Evolutionary conservation across 1,284 basidiomycete species (phyloP), one percentile per base, ranked within the genome.

Genomic region (Sporisorium exsertum): DNA sequence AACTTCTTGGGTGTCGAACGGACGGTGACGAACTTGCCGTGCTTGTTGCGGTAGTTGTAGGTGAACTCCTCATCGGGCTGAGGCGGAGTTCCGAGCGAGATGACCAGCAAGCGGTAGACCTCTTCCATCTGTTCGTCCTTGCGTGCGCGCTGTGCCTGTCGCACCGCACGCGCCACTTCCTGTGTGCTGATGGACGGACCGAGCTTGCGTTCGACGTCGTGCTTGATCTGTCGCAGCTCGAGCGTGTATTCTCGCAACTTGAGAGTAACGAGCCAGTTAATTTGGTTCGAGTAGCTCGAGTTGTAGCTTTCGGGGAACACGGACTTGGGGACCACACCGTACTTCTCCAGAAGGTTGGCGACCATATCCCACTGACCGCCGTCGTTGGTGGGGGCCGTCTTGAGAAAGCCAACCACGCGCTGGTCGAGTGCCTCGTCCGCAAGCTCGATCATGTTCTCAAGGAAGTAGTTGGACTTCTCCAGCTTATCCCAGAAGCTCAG

Each of bases 401-500:
- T 90, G 56, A 97, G 89, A 87, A 92, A 92, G 52, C 88, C 89
- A 55, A 97, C 88, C 15, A 95, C 88, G 3, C 95, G 90, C 80
- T 93, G 91, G 64, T 97, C 93, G 51, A 96, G 87, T 0, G 92
- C 91, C 62, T 91, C 89, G 77, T 94, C 91, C 0, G 91, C 91
- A 50, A 93, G 89, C 86, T 96, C 89, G 77, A 98, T 93, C 64
- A 92, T 90, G 52, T 91, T 87, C 87, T 98, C 95, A 26, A 98
- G 90, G 86, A 93, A 97, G 87, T 93, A 95, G 88, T 98, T 97
- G 59, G 92, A 89, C 87, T 97, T 97, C 88, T 97, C 95, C 56
- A 97, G 89, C 87, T 95, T 95, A 58, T 77, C 77, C 62, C 62
- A 79, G 52, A 79, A 37, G 22, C 46, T 47, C 10, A 64, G 53